Conservation (phyloP, 2,329 filamentous ascomycete genomes). For the Venturia carpophila region DNA sequence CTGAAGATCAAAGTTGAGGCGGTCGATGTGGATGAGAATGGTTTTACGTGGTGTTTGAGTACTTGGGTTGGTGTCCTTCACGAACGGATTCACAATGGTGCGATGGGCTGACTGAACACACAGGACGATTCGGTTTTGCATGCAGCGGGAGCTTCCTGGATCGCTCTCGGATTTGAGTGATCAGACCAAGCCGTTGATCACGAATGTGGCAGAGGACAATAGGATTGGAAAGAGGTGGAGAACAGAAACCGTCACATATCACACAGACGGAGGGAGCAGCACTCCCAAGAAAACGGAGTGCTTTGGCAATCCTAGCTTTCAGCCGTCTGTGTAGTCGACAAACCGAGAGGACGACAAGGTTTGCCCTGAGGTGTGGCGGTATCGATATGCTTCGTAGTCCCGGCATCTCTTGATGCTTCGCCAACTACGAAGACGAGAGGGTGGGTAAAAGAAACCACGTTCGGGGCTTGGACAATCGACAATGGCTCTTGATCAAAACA, state of each 20-base stretch:
- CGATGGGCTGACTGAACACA: conserved; percentile 23
- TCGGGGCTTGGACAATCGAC: too few relatives aligned
- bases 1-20: conserved; percentile 24
- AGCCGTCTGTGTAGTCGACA: not conserved
- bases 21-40: conserved; percentile 23
- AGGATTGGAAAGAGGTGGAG: not conserved
- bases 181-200: too few relatives aligned
- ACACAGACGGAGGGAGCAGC: not conserved
- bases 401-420: too few relatives aligned
- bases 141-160: conserved; percentile 26
- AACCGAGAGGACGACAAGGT: not conserved
- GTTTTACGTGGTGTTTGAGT: conserved; percentile 26
- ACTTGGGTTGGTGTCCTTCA: conserved; percentile 21
- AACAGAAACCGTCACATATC: not conserved
- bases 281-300: not conserved
- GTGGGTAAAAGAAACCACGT: too few relatives aligned
- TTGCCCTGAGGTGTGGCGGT: too few relatives aligned
- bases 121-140: conserved; percentile 22
- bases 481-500: too few relatives aligned
- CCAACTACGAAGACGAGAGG: too few relatives aligned
- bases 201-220: not conserved
- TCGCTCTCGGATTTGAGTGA: conserved; percentile 21
- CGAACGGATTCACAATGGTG: conserved; percentile 20
- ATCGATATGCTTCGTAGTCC: too few relatives aligned
- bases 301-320: not conserved